phyloP scores from a whole-genome alignment of 257 asterid species.

The Schizonepeta tenuifolia region DNA sequence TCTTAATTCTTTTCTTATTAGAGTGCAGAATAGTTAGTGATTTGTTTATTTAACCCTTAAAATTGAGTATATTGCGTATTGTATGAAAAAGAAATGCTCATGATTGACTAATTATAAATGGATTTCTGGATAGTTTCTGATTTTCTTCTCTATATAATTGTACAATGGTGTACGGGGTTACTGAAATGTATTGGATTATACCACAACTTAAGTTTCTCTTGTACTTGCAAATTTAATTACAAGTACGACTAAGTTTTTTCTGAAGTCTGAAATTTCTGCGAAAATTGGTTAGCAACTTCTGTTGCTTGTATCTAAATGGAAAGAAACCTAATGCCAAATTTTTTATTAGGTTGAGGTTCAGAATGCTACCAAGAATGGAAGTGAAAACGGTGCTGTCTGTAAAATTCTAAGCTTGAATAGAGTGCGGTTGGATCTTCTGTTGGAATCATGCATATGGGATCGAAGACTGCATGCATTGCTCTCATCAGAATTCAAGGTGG shows the following conservation, averaged over 20 bases:
- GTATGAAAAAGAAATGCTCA: not conserved
- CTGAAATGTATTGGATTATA: not conserved
- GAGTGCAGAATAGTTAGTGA: not conserved
- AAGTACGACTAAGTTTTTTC: not conserved
- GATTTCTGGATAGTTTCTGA: not conserved
- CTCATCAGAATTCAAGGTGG: slow-evolving; percentile 52
- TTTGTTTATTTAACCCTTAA: slow-evolving; percentile 10
- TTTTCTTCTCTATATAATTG: not conserved
- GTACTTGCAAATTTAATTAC: slow-evolving; percentile 17
- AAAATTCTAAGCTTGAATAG: slow-evolving; percentile 68
- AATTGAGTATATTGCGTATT: not conserved
- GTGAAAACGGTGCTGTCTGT: slow-evolving; percentile 46
- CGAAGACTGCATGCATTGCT: slow-evolving; percentile 69
- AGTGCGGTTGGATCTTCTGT: slow-evolving; percentile 68
- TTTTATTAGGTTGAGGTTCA: slow-evolving; percentile 62
- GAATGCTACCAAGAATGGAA: slow-evolving; percentile 49
- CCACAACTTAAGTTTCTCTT: not conserved
- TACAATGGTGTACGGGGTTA: not conserved
- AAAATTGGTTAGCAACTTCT: not conserved
- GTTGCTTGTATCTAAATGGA: not conserved
- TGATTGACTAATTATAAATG: not conserved
- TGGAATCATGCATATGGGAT: slow-evolving; percentile 85
- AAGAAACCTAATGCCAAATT: slow-evolving; percentile 18
- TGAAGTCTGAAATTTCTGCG: slow-evolving; percentile 1
- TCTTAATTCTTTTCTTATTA: slow-evolving; percentile 2